Conservation (phyloP, 1,284 basidiomycete genomes). For the Tetrapyrgos nigripes region DNA sequence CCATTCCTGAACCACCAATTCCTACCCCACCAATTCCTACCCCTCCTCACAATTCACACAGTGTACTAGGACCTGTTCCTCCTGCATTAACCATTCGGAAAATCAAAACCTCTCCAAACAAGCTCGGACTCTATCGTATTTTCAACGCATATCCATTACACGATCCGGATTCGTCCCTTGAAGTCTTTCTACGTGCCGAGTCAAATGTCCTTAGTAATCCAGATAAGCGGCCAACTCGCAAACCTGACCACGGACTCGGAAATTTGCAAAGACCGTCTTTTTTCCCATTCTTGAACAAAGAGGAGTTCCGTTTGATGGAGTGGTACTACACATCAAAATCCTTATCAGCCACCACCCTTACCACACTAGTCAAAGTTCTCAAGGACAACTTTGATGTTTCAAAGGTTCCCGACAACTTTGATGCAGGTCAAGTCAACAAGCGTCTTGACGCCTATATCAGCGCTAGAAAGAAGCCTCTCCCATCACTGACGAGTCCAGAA, state of each 20-base stretch:
- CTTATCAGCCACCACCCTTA: not conserved
- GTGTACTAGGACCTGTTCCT: too few species aligned
- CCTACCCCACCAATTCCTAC: not conserved
- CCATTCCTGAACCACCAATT: not conserved
- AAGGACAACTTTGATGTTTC: not conserved
- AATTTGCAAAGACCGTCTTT: not conserved
- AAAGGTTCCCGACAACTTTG: not conserved
- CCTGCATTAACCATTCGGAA: not conserved
- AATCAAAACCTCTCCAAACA: conserved; percentile 2
- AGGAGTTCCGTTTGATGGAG: not conserved
- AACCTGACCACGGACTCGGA: not conserved
- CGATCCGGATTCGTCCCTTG: not conserved
- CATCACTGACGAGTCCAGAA: not conserved
- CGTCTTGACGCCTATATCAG: not conserved
- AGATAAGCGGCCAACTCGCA: not conserved
- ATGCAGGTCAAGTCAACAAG: not conserved
- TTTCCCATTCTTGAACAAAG: not conserved
- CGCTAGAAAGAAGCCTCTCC: too few species aligned
- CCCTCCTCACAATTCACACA: too few species aligned
- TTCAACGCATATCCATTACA: not conserved
- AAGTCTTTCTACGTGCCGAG: not conserved
- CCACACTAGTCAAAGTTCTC: not conserved
- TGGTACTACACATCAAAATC: not conserved
- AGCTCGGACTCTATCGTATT: conserved; percentile 1
- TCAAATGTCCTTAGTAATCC: not conserved